Percentiles rank a stretch among this genome's conserved stretches.
Conservation (phyloP, 169 alveolate genomes). For the Plasmodium coatneyi region DNA sequence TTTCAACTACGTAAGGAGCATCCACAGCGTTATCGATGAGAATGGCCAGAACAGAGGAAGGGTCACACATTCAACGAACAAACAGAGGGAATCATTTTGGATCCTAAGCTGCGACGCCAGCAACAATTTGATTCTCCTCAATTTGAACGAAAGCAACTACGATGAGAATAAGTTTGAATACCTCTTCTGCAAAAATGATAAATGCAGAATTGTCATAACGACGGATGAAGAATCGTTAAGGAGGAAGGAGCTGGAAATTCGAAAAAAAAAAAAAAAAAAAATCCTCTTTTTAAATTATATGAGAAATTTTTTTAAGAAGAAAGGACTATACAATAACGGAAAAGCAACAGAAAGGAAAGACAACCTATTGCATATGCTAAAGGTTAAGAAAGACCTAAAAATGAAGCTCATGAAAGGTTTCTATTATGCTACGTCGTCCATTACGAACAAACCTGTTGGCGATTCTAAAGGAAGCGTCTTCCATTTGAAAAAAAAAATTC, state of each 20-base stretch:
- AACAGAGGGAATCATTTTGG: conserved; percentile 12
- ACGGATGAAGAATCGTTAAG: conserved; percentile 20
- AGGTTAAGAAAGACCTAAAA: conserved; percentile 24
- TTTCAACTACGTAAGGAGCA: conserved; percentile 58
- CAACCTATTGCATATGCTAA: conserved; percentile 4
- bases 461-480: neutral
- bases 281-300: conserved; percentile 15
- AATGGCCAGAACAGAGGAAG: neutral
- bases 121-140: conserved; percentile 27
- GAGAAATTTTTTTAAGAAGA: neutral
- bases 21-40: conserved; percentile 53
- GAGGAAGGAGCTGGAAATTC: neutral
- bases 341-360: conserved; percentile 17
- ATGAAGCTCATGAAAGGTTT: neutral
- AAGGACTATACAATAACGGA: neutral
- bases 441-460: neutral
- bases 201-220: conserved; percentile 19
- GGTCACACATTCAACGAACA: neutral
- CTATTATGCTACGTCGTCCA: neutral
- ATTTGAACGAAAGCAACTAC: conserved; percentile 13
- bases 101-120: conserved; percentile 48
- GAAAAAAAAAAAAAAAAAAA: neutral
- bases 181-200: conserved; percentile 72
- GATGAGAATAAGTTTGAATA: neutral
- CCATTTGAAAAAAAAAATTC: neutral